Percentiles rank a stretch among this genome's conserved stretches.
These are phyloP conservation scores for Neocatenulostroma microsporum DNA, from an alignment of 2,329 filamentous ascomycete genomes.

Conservation along the genomic window DNA sequence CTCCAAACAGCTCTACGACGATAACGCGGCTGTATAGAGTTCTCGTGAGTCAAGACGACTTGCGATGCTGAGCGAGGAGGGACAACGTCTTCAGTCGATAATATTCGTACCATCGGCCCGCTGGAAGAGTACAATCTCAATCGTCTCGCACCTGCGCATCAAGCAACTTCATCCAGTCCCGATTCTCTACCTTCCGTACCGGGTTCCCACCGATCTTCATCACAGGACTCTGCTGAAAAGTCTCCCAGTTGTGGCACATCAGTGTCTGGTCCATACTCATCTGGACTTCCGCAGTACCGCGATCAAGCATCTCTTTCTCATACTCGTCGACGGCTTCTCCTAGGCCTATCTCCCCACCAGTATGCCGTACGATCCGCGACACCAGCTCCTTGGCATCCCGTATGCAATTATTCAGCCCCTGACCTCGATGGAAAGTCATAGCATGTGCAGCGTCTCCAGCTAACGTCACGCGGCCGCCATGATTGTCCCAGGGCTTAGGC, in stretches of 20 bases:
- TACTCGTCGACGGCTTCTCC: conserved; percentile 2
- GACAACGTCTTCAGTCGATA: too few species aligned
- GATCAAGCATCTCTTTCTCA: conserved; percentile 5
- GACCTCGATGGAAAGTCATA: conserved; percentile 6
- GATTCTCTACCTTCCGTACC: too few species aligned
- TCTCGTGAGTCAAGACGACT: too few species aligned
- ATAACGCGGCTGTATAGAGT: too few species aligned
- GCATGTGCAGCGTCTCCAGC: conserved; percentile 5
- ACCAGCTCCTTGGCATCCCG: conserved; percentile 4
- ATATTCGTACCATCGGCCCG: too few species aligned
- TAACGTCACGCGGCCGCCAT: conserved; percentile 3
- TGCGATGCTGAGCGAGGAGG: too few species aligned
- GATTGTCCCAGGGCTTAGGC: conserved; percentile 6
- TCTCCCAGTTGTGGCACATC: conserved; percentile 10
- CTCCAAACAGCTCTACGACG: too few species aligned
- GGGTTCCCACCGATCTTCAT: too few species aligned
- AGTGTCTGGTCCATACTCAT: conserved; percentile 4
- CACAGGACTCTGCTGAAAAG: conserved; percentile 7
- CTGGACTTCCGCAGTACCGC: conserved; percentile 8
- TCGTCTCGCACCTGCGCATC: too few species aligned
- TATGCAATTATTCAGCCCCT: conserved; percentile 10
- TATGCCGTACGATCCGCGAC: background rate
- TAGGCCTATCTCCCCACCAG: background rate
- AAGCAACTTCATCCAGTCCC: too few species aligned
- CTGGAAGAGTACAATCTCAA: too few species aligned